phyloP scores from a whole-genome alignment of 2,329 filamentous ascomycete species.

The Emmonsiellopsis sp. region DNA sequence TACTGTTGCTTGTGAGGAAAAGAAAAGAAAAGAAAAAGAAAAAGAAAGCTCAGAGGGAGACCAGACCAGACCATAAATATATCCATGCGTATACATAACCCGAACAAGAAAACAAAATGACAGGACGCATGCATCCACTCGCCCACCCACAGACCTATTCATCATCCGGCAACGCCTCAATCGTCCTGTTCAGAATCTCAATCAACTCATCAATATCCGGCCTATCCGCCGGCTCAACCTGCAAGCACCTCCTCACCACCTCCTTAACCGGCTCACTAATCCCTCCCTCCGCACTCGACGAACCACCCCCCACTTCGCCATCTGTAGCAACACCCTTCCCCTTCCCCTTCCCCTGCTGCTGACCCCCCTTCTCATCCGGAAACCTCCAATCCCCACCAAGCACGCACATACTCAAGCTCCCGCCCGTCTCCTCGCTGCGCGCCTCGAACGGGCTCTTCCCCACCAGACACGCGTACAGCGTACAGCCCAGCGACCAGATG shows the following conservation, averaged over 20 bases:
- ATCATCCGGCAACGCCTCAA: conserved; percentile 35
- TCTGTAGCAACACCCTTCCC: conserved; percentile 30
- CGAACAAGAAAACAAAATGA: background rate
- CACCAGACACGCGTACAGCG: conserved; percentile 91
- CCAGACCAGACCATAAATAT: background rate
- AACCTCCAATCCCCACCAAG: conserved; percentile 93
- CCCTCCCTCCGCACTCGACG: conserved; percentile 9
- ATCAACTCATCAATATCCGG: conserved; percentile 83
- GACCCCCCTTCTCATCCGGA: conserved; percentile 66
- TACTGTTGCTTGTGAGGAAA: background rate
- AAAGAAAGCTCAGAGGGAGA: background rate
- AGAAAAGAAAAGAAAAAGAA: background rate
- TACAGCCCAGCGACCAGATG: conserved; percentile 96
- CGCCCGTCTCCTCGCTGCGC: conserved; percentile 90
- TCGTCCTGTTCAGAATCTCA: conserved; percentile 61
- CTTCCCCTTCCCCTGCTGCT: conserved; percentile 50
- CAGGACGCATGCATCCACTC: too few species aligned
- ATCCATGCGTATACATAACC: background rate
- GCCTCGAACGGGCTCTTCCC: conserved; percentile 97
- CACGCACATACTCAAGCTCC: conserved; percentile 84
- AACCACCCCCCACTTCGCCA: conserved; percentile 18
- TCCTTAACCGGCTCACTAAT: conserved; percentile 80
- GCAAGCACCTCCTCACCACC: conserved; percentile 76
- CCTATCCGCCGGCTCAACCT: conserved; percentile 75
- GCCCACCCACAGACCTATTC: background rate